phyloP scores from a whole-genome alignment of 129 eudicot genomes.

The Glebionis coronaria region DNA sequence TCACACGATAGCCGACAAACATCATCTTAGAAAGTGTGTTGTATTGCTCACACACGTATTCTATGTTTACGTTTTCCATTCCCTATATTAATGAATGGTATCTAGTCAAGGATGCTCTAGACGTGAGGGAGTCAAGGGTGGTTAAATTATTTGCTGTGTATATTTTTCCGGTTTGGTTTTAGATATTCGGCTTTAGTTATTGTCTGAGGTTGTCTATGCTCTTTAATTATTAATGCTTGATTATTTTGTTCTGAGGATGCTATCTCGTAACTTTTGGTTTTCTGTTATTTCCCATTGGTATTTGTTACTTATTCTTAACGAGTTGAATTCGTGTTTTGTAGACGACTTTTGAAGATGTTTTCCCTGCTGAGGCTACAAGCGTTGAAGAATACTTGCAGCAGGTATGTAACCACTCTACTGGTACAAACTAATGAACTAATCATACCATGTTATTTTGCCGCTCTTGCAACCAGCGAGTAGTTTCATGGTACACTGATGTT shows the following conservation, averaged over 20 bases:
- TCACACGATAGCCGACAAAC: background rate
- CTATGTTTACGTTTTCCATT: background rate
- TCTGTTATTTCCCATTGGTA: conserved; percentile 4
- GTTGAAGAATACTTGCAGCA: conserved; percentile 95
- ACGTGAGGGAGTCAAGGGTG: background rate
- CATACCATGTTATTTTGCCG: background rate
- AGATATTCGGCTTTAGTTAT: background rate
- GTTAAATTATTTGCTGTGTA: background rate
- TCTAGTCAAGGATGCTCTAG: conserved; percentile 1
- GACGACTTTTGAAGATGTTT: conserved; percentile 97
- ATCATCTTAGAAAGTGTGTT: background rate
- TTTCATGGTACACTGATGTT: background rate
- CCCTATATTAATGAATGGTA: background rate
- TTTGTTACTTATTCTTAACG: background rate
- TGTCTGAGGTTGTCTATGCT: background rate
- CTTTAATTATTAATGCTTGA: conserved; percentile 3
- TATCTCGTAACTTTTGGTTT: conserved; percentile 6
- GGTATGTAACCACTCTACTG: conserved; percentile 40
- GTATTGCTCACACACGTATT: background rate
- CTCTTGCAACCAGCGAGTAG: background rate
- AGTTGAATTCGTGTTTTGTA: conserved; percentile 26
- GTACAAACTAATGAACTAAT: conserved; percentile 1
- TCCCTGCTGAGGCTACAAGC: conserved; percentile 91
- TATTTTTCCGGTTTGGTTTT: background rate
- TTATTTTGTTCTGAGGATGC: conserved; percentile 4